Conservation (phyloP, 495 filamentous ascomycete genomes). For the Talaromyces stipitatus region DNA sequence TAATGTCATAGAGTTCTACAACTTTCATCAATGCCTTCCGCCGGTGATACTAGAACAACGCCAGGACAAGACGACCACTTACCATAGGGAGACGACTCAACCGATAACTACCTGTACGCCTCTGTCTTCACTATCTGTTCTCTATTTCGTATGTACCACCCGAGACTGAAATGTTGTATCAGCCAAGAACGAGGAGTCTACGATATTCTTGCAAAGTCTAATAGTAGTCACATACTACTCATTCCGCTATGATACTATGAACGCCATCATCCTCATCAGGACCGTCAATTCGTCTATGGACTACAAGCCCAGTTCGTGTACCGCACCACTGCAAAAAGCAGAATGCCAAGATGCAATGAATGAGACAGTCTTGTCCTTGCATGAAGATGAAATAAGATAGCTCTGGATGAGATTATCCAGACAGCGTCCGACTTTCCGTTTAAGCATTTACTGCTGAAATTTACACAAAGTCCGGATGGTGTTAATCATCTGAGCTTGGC, state of each 20-base stretch:
- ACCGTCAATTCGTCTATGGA: background rate
- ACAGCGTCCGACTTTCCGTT: background rate
- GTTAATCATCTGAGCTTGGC: background rate
- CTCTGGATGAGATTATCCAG: background rate
- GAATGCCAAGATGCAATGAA: background rate
- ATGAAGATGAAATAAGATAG: background rate
- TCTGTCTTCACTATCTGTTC: too few relatives aligned
- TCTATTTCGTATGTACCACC: too few relatives aligned
- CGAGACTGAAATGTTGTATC: background rate
- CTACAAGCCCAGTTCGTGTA: background rate
- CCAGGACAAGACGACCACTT: background rate
- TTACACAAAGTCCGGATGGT: background rate
- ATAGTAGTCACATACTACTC: background rate
- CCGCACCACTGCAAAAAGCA: background rate
- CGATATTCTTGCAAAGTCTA: background rate
- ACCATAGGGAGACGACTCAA: too few relatives aligned
- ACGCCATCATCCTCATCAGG: background rate
- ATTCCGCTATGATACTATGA: background rate
- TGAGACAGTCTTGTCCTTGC: background rate
- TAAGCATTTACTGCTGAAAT: background rate
- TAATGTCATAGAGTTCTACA: background rate
- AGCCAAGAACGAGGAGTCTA: background rate
- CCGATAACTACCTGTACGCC: too few relatives aligned
- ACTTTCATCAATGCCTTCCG: background rate
- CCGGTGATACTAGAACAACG: background rate